Evolutionary conservation across 345 rosid genomes (phyloP), one percentile per base, ranked within the genome.

Genomic region (Litchi chinensis): DNA sequence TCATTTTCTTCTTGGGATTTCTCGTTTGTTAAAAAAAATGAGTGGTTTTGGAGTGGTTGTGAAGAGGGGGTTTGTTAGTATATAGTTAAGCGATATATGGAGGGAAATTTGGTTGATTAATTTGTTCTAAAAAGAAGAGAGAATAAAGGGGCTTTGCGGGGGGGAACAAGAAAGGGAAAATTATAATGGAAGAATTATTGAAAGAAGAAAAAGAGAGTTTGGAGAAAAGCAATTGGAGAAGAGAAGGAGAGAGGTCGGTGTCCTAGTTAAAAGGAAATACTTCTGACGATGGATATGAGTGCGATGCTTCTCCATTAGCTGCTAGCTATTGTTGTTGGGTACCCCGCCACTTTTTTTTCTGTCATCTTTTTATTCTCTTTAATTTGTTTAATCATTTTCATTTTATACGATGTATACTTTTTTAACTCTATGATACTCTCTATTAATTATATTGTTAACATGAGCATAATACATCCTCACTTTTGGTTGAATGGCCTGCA

Each of bases 111-210:
- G 60, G 21, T 15, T 43, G 16, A n/a, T 52, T 52, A 16, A 43
- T 54, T 11, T 70, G 19, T 57, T 74, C 52, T 74, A 2, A 24
- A 43, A 62, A 41, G 56, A 22, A 57, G 3, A 67, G 82, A 74
- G 85, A 81, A 84, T 79, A 86, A 87, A 84, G 85, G 77, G 21
- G 71, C 69, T 69, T 82, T 70, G 79, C 2, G 3, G 37, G 37
- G 37, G 68, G 63, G 43, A 73, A 74, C 72, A 82, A 80, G 41
- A 77, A 82, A 79, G 69, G 74, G 37, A 24, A 62, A 78, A 80
- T 48, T 74, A 76, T 79, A 82, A 81, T 78, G 81, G 70, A 63
- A 76, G 63, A 77, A 82, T 84, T 72, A 83, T 90, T 81, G 88
- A 83, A 64, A 68, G 74, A 70, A 82, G 87, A n/a, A 80, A 86